These are phyloP conservation scores for Pyrenophora tritici-repentis DNA, from an alignment of 2,329 filamentous ascomycete genomes.

Conservation along the genomic window DNA sequence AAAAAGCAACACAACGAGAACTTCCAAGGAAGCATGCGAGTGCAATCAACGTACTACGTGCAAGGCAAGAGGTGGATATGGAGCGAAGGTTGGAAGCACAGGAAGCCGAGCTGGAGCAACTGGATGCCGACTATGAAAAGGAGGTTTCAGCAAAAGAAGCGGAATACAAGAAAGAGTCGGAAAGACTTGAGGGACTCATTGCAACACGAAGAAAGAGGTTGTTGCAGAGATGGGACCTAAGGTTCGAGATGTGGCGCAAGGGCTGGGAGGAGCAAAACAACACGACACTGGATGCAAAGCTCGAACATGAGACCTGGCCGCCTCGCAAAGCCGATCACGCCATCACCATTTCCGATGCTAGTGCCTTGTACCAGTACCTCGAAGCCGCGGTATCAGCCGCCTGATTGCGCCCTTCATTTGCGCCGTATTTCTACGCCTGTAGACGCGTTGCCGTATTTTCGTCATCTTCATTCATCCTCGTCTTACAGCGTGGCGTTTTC, in stretches of 20 bases:
- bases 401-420: background rate
- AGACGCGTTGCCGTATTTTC: background rate
- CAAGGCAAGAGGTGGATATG: conserved; percentile 50
- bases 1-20: conserved; percentile 45
- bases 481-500: conserved; percentile 4
- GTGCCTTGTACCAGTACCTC: conserved; percentile 27
- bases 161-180: conserved; percentile 40
- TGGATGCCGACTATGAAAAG: conserved; percentile 41
- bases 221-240: conserved; percentile 47
- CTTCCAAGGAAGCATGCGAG: conserved; percentile 51
- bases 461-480: background rate
- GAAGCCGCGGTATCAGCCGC: conserved; percentile 14
- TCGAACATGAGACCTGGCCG: conserved; percentile 42
- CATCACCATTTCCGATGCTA: conserved; percentile 26
- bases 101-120: conserved; percentile 45
- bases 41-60: conserved; percentile 54
- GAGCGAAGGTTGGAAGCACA: conserved; percentile 46
- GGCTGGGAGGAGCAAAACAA: conserved; percentile 42
- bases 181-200: conserved; percentile 41
- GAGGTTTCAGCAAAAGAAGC: conserved; percentile 43
- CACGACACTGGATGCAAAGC: conserved; percentile 20
- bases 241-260: conserved; percentile 47
- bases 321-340: conserved; percentile 18
- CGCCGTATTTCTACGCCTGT: background rate
- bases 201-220: conserved; percentile 41